Conservation (phyloP, 176 grass and related monocot genomes). For the Dactylis glomerata region DNA sequence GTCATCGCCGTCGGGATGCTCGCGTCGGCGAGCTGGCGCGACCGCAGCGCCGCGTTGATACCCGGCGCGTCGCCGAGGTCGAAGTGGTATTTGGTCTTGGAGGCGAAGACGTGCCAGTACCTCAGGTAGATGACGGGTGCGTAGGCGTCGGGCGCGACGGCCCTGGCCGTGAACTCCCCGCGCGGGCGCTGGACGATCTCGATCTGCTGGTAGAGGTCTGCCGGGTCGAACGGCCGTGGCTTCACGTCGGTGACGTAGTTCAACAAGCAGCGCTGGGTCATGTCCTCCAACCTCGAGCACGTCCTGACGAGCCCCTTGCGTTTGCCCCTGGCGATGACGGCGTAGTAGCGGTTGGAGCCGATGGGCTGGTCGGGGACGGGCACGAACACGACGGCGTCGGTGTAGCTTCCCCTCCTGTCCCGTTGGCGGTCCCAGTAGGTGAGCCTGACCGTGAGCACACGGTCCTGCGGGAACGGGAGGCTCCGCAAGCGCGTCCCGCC, state of each 20-base stretch:
- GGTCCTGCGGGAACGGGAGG: slow-evolving; percentile 2
- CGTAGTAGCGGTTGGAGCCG: background rate
- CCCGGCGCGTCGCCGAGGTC: background rate
- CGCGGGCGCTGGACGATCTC: background rate
- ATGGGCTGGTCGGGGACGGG: slow-evolving; percentile 43
- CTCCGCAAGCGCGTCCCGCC: slow-evolving; percentile 34
- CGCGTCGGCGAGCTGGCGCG: background rate
- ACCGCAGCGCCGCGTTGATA: background rate
- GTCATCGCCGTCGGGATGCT: background rate
- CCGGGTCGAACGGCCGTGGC: background rate
- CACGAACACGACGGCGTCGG: slow-evolving; percentile 51
- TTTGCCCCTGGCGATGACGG: background rate
- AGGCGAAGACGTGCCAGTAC: background rate
- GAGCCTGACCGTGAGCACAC: slow-evolving; percentile 35
- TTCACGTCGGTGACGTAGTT: background rate
- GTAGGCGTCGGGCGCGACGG: background rate
- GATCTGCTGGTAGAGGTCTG: background rate
- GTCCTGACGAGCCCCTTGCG: background rate
- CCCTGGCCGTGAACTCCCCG: background rate
- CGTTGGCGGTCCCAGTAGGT: slow-evolving; percentile 31
- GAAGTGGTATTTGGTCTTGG: background rate
- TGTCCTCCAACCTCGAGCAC: background rate
- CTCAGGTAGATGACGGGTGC: background rate
- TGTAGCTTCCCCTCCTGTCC: slow-evolving; percentile 28
- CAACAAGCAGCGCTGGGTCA: background rate